These are phyloP conservation scores for Setomelanomma holmii DNA, from an alignment of 2,329 filamentous ascomycete genomes.

Conservation along the genomic window DNA sequence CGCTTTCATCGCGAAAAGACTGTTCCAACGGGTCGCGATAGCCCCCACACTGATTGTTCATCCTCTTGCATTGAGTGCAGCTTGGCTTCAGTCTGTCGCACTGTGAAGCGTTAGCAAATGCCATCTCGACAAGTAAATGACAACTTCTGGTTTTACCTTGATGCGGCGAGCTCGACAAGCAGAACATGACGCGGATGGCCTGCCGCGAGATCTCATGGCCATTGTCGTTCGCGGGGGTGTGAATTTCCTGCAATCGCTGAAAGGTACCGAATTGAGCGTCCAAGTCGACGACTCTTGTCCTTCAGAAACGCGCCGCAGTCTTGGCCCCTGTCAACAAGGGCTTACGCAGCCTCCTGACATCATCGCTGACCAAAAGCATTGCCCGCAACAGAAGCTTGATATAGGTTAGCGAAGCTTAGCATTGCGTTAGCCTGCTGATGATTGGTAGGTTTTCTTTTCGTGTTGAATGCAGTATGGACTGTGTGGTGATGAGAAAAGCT, in stretches of 20 bases:
- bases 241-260: background rate
- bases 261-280: background rate
- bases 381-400: background rate
- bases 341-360: background rate
- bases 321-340: background rate
- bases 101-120: conserved; percentile 1
- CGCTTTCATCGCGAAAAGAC: conserved; percentile 21
- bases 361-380: background rate
- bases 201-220: conserved; percentile 17
- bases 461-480: no score
- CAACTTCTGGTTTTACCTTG: conserved; percentile 11
- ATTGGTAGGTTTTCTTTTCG: no score
- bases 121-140: background rate
- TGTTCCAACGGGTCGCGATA: conserved; percentile 22
- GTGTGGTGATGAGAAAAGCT: no score
- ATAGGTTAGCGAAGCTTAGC: conserved; percentile 5
- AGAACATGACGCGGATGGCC: conserved; percentile 19
- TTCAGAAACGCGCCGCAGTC: background rate
- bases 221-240: conserved; percentile 10
- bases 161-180: conserved; percentile 19
- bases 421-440: background rate
- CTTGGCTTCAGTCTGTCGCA: conserved; percentile 13
- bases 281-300: background rate
- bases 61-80: conserved; percentile 22
- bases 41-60: conserved; percentile 19